Conservation (phyloP, 2,329 filamentous ascomycete species). For the Aspergillus luchuensis region DNA sequence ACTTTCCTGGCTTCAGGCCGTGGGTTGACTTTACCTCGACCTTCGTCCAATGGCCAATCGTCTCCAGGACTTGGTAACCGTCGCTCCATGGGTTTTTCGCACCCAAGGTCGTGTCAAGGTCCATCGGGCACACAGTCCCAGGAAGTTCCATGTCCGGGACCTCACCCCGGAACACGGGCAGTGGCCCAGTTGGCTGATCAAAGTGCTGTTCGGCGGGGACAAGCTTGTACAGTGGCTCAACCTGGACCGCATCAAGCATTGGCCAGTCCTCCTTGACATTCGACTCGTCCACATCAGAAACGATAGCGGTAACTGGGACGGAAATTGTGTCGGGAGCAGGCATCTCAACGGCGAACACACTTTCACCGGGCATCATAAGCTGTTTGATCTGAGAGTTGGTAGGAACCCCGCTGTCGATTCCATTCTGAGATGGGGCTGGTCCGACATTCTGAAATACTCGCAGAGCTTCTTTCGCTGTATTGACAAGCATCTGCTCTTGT, state of each 20-base stretch:
- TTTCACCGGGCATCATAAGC: no score
- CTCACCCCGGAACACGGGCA: slow-evolving; percentile 6
- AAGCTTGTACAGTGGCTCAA: background rate
- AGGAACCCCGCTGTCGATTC: background rate
- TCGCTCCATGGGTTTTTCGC: background rate
- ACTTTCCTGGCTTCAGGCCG: background rate
- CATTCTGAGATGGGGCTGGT: background rate
- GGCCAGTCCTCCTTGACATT: background rate
- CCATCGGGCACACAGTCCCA: background rate
- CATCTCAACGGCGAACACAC: background rate
- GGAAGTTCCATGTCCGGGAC: slow-evolving; percentile 12
- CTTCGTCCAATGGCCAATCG: background rate
- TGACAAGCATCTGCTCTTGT: background rate
- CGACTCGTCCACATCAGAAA: background rate
- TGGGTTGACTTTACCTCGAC: background rate
- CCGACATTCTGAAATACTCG: background rate
- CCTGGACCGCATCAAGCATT: background rate
- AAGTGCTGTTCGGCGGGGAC: slow-evolving; percentile 1
- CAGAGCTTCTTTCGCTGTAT: background rate
- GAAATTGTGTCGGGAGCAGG: background rate
- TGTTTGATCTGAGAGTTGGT: no score
- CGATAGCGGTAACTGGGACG: background rate
- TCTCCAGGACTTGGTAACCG: background rate
- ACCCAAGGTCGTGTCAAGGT: slow-evolving; percentile 11
- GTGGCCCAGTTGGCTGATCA: background rate